Evolutionary conservation across 192 early-diverging fungal species (phyloP), one percentile per base, ranked within the genome.

Genomic region (Glomus cerebriforme): DNA sequence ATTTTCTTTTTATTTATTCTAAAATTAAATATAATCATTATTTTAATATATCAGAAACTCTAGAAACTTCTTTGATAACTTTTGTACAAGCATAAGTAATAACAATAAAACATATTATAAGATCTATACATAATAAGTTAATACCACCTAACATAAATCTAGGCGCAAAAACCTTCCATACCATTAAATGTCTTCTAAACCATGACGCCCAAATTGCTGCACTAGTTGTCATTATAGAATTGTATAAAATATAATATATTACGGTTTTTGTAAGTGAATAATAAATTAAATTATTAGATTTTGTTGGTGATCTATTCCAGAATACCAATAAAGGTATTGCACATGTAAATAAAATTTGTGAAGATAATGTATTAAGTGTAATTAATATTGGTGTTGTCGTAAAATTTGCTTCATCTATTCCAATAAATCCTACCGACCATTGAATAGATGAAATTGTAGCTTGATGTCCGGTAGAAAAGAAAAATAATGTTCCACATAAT

Each of bases 111-210:
- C 80, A 79, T 69, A 82, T 34, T 7, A 81, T 70, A 27, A 81
- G 35, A 66, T 85, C 84, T 65, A 80, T 80, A 7, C 58, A 70
- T 66, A 85, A n/a, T 62, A 85, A 64, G n/a, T 65, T 69, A 5
- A 75, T 76, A 59, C 81, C 83, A 24, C 78, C 81, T 29, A 95
- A 81, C 83, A 98, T 88, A 77, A 94, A 96, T 77, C 96, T 87
- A 1, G 97, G 96, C 12, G 94, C 95, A 93, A 96, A 98, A 10
- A 97, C 89, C 75, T 95, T 95, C 97, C 96, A 98, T n/a, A 96
- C 94, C 97, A 97, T 97, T 77, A 97, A 87, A 82, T 98, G 96
- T 1, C 97, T 85, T 60, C 94, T 82, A 81, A 95, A 93, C 79
- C 85, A 82, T 12, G 89, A 92, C 0, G 92, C 93, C 47, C 87